Percentiles rank a stretch among this genome's conserved stretches.
These are phyloP conservation scores for Xylaria sp. DNA, from an alignment of 2,329 filamentous ascomycete species.

Conservation along the genomic window DNA sequence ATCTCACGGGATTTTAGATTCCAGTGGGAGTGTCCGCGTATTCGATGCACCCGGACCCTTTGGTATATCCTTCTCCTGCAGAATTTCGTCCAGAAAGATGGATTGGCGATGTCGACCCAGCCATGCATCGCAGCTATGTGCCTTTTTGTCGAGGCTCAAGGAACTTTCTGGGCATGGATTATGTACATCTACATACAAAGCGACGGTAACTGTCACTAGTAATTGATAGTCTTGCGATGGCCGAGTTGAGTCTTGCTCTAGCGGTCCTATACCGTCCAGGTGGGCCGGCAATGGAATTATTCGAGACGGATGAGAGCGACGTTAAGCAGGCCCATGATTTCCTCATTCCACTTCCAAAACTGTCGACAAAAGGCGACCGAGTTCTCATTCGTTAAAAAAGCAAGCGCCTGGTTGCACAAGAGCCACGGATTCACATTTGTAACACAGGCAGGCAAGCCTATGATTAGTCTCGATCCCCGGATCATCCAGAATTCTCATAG, in stretches of 20 bases:
- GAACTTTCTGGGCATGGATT: neutral
- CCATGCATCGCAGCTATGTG: neutral
- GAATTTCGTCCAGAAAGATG: neutral
- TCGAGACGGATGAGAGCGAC: slow-evolving; percentile 27
- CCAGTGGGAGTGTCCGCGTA: slow-evolving; percentile 4
- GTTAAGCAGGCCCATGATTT: slow-evolving; percentile 24
- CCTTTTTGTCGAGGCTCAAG: neutral
- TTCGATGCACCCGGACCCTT: slow-evolving; percentile 1
- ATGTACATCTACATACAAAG: neutral
- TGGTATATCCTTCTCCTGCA: neutral
- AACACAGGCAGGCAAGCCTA: too few species aligned
- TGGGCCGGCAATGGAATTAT: slow-evolving; percentile 25
- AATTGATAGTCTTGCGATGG: slow-evolving; percentile 22
- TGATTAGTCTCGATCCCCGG: too few species aligned
- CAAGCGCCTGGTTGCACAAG: too few species aligned
- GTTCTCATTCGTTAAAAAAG: neutral
- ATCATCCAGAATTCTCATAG: too few species aligned
- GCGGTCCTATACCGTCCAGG: slow-evolving; percentile 26
- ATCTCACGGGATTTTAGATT: neutral
- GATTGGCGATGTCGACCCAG: neutral
- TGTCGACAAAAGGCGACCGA: slow-evolving; percentile 2
- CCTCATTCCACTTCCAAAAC: slow-evolving; percentile 4
- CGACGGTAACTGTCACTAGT: neutral
- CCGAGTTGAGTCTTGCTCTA: slow-evolving; percentile 21
- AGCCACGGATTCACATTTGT: too few species aligned